Evolutionary conservation across 225 moss, liverwort and hornwort genomes (phyloP), one percentile per base, ranked within the genome.

Genomic region (Pleurozium schreberi): DNA sequence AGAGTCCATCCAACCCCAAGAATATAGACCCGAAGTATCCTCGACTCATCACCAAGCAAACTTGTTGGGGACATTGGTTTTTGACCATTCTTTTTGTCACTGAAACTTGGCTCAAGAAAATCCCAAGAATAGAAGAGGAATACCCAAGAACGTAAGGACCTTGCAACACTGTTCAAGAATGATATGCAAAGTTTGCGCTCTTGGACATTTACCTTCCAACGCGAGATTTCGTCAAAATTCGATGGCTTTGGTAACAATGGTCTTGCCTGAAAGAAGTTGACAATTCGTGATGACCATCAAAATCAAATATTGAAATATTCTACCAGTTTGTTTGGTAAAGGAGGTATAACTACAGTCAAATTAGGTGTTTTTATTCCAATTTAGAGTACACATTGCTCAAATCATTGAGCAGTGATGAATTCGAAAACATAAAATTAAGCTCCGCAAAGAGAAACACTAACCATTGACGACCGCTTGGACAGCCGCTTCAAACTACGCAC

Each of bases 161-260:
- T 86, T 75, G 53, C 26, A 53, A 86, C 63, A 77, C 49, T 75
- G 38, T 31, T 52, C 53, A 86, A 64, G 53, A 65, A 77, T 64
- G 23, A n/a, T 64, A 66, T 34, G 42, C 40, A 14, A 87, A 89
- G 77, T 60, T 84, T 80, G 70, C 34, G 59, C 73, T 47, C 77
- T 52, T 83, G 42, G 86, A 59, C 26, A 81, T 55, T 58, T 94
- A 98, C 98, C 98, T 96, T 98, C 96, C 96, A 96, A 89, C 95
- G 94, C 15, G 93, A 92, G 89, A 96, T 92, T 88, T 96, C 95
- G 61, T 95, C 95, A 84, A 97, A 94, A 85, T 94, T 92, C 15
- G 94, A 91, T 89, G 96, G 97, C 87, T 96, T 96, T 59, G 96
- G 96, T 74, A 98, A 90, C 88, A 98, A 89, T 42, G 93, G 96